Conservation (phyloP, 2,329 filamentous ascomycete species). For the Boeremia lycopersici region DNA sequence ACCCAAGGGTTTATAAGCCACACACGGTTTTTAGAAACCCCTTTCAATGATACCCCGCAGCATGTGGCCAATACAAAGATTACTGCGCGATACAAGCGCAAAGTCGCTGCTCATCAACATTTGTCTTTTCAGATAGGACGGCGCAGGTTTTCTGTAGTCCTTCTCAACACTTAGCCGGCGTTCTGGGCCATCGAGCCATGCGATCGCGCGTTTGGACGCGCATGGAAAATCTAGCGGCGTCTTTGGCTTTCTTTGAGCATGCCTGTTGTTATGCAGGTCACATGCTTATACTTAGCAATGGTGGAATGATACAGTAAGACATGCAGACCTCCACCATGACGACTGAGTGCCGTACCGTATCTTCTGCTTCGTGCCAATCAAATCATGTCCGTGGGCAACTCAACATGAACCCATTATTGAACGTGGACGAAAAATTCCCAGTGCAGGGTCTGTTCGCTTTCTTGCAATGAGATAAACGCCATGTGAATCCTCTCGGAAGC, state of each 20-base stretch:
- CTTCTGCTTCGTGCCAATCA: no score
- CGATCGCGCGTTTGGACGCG: background rate
- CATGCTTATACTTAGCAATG: background rate
- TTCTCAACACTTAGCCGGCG: slow-evolving; percentile 9
- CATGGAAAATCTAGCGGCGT: background rate
- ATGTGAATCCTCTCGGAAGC: background rate
- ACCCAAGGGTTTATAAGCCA: background rate
- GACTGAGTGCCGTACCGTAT: no score
- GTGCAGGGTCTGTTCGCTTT: no score
- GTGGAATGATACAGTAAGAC: background rate
- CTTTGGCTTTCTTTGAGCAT: background rate
- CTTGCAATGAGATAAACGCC: no score
- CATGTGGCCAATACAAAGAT: background rate
- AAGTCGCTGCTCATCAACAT: background rate
- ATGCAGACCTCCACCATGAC: background rate
- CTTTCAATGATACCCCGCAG: slow-evolving; percentile 11
- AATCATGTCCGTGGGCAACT: no score
- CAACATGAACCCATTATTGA: no score
- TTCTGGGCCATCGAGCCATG: slow-evolving; percentile 2
- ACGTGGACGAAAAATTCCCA: no score
- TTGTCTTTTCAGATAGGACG: background rate
- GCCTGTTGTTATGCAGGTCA: background rate
- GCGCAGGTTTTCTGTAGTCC: background rate
- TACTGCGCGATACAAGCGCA: slow-evolving; percentile 3
- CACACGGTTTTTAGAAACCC: slow-evolving; percentile 6